Evolutionary conservation across 2,329 filamentous ascomycete species (phyloP), one percentile per base, ranked within the genome.

Genomic region (Pseudogymnoascus sp.): DNA sequence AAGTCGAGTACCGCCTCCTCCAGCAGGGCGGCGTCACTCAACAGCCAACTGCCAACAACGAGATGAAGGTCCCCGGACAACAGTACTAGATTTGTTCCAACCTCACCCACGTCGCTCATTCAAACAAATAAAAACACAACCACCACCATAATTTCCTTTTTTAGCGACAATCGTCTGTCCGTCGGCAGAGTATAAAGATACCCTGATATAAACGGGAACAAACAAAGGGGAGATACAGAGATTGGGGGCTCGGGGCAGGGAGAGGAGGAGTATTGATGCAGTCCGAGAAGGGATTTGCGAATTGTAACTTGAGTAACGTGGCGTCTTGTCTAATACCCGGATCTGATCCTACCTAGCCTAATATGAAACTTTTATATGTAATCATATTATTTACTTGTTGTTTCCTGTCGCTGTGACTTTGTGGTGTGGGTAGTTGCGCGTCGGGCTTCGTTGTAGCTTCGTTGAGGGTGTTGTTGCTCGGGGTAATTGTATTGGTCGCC

Each of bases 1-100:
- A 65, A 38, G 65, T 61, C 22, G 63, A 66, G 46, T 66, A 68
- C 35, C 66, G 64, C 12, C 56, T 65, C 19, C 59, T 60, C 24
- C 59, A 60, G 26, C 59, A 60, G 59, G 59, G 59, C 7, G 59
- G 59, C 19, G 59, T 60, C 4, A 40, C 33, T n/a, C 31, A 60
- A 33, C 59, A 60, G 37, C 59, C 59, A 24, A 38, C 59, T 14
- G 59, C 16, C 10, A 60, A 60, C 33, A 19, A 24, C 10, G 59
- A 60, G 31, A 60, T 60, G 59, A 60, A 60, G 53, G 53, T 59
- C 10, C 33, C 53, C 2, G 41, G 41, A 7, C 41, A 46, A 26
- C 41, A 46, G 26, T 56, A 56, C 46, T 56, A 56, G 26, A 56
- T 33, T 3, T 4, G n/a, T 6, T 33, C 26, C 26, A 19, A 33